These are phyloP conservation scores for Stenogyne calaminthoides DNA, from an alignment of 305 asterid species.

Conservation along the genomic window DNA sequence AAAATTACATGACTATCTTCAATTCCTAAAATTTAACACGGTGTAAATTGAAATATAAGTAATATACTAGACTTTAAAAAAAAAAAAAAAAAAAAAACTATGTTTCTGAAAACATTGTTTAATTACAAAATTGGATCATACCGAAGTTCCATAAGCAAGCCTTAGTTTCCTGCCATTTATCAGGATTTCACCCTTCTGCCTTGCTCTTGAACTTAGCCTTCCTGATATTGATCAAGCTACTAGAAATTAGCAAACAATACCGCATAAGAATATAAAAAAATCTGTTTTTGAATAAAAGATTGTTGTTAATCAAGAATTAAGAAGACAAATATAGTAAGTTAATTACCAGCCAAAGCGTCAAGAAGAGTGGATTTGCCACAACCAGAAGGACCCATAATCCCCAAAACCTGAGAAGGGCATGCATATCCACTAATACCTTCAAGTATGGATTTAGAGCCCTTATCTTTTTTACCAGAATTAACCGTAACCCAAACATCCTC, in stretches of 20 bases:
- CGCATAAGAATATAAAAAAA: background rate
- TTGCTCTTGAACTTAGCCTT: constrained; percentile 46
- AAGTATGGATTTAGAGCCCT: constrained; percentile 38
- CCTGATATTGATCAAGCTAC: constrained; percentile 32
- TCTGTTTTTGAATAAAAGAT: too few species aligned
- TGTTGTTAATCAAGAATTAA: too few species aligned
- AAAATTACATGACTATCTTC: too few species aligned
- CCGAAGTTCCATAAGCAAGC: constrained; percentile 61
- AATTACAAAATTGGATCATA: constrained; percentile 12
- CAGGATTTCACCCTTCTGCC: constrained; percentile 47
- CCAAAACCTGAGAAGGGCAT: constrained; percentile 52
- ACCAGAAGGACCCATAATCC: constrained; percentile 72
- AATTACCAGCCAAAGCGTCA: constrained; percentile 60
- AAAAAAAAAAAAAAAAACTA: too few species aligned
- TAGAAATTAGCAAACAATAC: background rate
- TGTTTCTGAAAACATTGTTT: background rate
- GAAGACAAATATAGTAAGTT: too few species aligned
- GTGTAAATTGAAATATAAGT: too few species aligned
- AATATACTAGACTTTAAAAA: too few species aligned
- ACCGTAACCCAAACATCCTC: constrained; percentile 55
- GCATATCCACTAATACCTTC: constrained; percentile 60
- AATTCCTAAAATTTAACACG: too few species aligned
- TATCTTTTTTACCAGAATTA: constrained; percentile 25
- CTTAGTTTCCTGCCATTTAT: constrained; percentile 48
- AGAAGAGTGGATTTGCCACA: constrained; percentile 70